phyloP scores from a whole-genome alignment of 1,139 yeast genomes.

The Taphrina populina region DNA sequence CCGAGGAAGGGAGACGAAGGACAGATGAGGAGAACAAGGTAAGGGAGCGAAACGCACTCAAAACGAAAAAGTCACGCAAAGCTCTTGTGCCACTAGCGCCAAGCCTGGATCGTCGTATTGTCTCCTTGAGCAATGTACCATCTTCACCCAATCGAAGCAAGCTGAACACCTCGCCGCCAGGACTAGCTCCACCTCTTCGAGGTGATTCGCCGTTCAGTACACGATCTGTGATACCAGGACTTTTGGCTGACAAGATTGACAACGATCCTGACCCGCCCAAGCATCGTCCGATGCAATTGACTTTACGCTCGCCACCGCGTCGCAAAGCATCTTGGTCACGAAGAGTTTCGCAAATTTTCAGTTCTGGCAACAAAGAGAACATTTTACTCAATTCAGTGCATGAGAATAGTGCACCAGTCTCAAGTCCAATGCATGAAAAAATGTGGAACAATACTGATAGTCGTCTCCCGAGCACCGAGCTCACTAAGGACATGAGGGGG shows the following conservation, averaged over 20 bases:
- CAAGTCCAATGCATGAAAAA: background rate
- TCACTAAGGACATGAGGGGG: background rate
- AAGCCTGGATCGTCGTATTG: slow-evolving; percentile 19
- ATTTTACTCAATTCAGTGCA: slow-evolving; percentile 14
- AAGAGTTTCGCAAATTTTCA: slow-evolving; percentile 16
- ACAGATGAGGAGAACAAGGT: background rate
- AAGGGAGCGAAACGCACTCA: background rate
- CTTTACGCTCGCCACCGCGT: slow-evolving; percentile 8
- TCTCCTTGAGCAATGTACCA: slow-evolving; percentile 24
- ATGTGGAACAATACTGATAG: background rate
- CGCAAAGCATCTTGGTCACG: slow-evolving; percentile 28
- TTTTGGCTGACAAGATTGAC: slow-evolving; percentile 4
- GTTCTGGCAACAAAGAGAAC: slow-evolving; percentile 26
- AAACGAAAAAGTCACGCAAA: slow-evolving; percentile 9
- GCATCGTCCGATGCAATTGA: slow-evolving; percentile 13
- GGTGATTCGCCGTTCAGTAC: slow-evolving; percentile 13
- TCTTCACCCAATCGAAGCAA: background rate
- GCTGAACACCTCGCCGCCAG: background rate
- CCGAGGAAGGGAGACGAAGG: background rate
- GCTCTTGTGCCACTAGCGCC: slow-evolving; percentile 18
- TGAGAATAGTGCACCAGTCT: background rate
- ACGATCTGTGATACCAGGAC: background rate
- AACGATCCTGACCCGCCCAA: slow-evolving; percentile 3
- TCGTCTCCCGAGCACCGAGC: no score
- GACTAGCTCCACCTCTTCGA: slow-evolving; percentile 10